phyloP scores from a whole-genome alignment of 2,329 filamentous ascomycete genomes.

The Tolypocladium ovalisporum region DNA sequence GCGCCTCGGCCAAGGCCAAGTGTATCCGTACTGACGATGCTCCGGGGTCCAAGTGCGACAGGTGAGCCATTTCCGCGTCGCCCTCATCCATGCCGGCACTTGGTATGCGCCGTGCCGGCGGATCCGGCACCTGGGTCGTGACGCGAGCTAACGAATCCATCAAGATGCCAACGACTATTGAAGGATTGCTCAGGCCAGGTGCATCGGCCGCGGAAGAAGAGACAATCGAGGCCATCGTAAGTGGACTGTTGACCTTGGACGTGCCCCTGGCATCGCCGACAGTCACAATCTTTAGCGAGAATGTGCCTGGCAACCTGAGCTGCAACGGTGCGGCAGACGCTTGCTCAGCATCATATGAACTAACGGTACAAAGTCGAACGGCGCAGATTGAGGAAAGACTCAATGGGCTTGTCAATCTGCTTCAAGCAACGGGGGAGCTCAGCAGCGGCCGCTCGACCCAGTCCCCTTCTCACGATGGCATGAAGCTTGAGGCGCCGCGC shows the following conservation, averaged over 20 bases:
- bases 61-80: conserved; percentile 16
- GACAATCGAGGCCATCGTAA: conserved; percentile 38
- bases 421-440: conserved; percentile 31
- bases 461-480: conserved; percentile 14
- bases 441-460: conserved; percentile 10
- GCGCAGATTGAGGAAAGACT: conserved; percentile 38
- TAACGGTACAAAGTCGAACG: conserved; percentile 25
- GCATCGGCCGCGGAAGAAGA: conserved; percentile 39
- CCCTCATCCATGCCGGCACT: neutral
- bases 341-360: too few species aligned
- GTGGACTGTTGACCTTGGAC: conserved; percentile 10
- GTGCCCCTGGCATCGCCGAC: neutral
- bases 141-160: neutral
- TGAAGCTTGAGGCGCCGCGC: conserved; percentile 13
- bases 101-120: neutral
- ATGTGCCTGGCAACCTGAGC: neutral
- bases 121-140: neutral
- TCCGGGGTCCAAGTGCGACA: conserved; percentile 32
- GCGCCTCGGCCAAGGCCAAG: conserved; percentile 38
- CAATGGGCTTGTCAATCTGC: conserved; percentile 35
- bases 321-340: neutral
- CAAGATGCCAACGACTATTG: conserved; percentile 34
- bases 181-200: conserved; percentile 37
- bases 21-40: conserved; percentile 31
- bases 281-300: neutral